These are phyloP conservation scores for Clavispora fructus DNA, from an alignment of 805 yeast genomes.

Conservation along the genomic window DNA sequence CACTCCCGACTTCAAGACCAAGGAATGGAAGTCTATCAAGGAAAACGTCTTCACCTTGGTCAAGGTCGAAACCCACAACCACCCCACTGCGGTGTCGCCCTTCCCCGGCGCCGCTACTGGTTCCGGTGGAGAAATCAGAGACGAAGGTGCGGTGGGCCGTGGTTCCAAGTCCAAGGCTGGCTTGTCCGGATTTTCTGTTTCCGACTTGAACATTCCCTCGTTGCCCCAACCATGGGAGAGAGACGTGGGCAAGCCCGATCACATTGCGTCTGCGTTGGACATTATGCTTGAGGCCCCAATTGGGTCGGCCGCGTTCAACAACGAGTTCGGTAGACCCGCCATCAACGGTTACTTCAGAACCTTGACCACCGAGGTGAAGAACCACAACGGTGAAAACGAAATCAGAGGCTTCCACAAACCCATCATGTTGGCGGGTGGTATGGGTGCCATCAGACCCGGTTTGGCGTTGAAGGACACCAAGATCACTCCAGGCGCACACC, in stretches of 20 bases:
- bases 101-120: conserved; percentile 99
- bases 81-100: conserved; percentile 98
- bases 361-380: conserved; percentile 70
- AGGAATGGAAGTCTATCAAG: conserved; percentile 65
- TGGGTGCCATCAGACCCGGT: conserved; percentile 93
- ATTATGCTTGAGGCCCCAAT: conserved; percentile 97
- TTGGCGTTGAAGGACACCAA: conserved; percentile 82
- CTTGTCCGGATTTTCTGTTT: conserved; percentile 84
- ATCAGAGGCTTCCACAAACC: conserved; percentile 98
- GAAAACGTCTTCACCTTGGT: conserved; percentile 86
- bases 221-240: conserved; percentile 94
- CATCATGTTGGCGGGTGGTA: conserved; percentile 98
- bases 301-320: conserved; percentile 97
- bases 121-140: conserved; percentile 99
- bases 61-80: conserved; percentile 98
- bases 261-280: conserved; percentile 87
- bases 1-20: conserved; percentile 70
- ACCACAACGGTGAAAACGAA: conserved; percentile 59
- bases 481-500: conserved; percentile 86
- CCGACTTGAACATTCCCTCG: conserved; percentile 83
- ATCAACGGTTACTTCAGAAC: conserved; percentile 96
- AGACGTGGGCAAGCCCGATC: conserved; percentile 83
- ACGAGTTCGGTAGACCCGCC: conserved; percentile 98
- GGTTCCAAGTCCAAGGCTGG: conserved; percentile 98
- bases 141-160: conserved; percentile 99